Evolutionary conservation across 1,139 yeast genomes (phyloP).

Genomic region (Groenewaldozyma sp.): DNA sequence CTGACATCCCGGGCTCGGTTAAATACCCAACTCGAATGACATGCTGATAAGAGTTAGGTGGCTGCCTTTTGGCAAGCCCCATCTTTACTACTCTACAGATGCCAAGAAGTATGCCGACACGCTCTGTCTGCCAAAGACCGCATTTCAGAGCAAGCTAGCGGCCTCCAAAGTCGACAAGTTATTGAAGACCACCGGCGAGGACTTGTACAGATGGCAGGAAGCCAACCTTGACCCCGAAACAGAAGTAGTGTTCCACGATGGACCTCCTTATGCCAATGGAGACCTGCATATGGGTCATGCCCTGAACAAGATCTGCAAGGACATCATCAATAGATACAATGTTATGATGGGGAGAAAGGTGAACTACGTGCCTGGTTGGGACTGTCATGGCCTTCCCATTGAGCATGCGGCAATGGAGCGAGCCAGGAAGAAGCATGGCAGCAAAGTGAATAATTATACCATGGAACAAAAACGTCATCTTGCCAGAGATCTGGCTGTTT

Average conservation of each 20-base stretch:
- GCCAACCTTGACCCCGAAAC: conserved; percentile 16
- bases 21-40: too few species aligned
- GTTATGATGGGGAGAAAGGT: conserved; percentile 54
- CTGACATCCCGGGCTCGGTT: too few species aligned
- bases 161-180: conserved; percentile 19
- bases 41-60: too few species aligned
- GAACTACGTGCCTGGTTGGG: conserved; percentile 91
- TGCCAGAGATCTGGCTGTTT: conserved; percentile 60
- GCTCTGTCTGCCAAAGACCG: conserved; percentile 43
- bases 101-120: conserved; percentile 35
- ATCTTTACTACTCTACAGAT: not conserved
- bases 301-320: conserved; percentile 78
- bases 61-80: too few species aligned
- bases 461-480: conserved; percentile 50
- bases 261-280: conserved; percentile 98
- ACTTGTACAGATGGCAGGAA: conserved; percentile 38
- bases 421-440: conserved; percentile 32
- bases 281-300: conserved; percentile 92
- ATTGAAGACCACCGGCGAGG: conserved; percentile 30
- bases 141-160: conserved; percentile 43
- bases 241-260: conserved; percentile 68
- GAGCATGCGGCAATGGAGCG: conserved; percentile 65
- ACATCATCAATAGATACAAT: conserved; percentile 67
- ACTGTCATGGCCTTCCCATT: conserved; percentile 95
- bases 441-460: conserved; percentile 28